Evolutionary conservation across 352 stramenopile species (phyloP), one percentile per base, ranked within the genome.

Genomic region (Pythium scleroteichum): DNA sequence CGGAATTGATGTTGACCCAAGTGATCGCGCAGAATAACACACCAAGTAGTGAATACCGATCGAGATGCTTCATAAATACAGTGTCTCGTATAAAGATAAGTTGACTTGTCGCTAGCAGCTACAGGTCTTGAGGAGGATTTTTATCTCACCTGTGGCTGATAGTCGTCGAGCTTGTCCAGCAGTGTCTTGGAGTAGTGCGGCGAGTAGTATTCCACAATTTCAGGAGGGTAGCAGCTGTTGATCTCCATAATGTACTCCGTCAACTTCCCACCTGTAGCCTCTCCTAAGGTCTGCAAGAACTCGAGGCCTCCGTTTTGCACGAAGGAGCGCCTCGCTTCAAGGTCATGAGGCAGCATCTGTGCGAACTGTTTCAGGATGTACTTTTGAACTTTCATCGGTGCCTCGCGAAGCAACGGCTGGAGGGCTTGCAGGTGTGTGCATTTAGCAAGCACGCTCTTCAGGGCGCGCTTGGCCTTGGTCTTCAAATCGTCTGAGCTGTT

Each of bases 151-250:
- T 95, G 85, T 16, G 92, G 92, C 66, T 97, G 87, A 68, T 92
- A 98, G 57, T 98, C 95, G 56, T 98, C 95, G 39, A 98, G 85
- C 71, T 98, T 98, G 68, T 98, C 88, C 19, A 98, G 75, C n/a
- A 98, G 78, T 50, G 90, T 95, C 76, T 98, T 98, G 55, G 88
- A 96, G 75, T 98, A 98, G 65, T 98, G 96, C 24, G 93, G 92
- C 54, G 89, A 97, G 76, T 98, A 98, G 69, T 98, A 98, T 73
- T 98, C 91, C 48, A 98, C 94, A 50, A 98, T 97, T 67, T 98
- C 95, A 0, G 92, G 90, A 17, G 95, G 95, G 70, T 98, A 98
- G 73, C 92, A 98, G 51, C 92, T 96, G 81, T 98, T 98, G 76
- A 98, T 98, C 61, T 97, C 85, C 59, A 94, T 72, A 59, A 98